Base-by-base conservation (phyloP, 2,329 filamentous ascomycete species). In the Stachybotrys elegans region DNA sequence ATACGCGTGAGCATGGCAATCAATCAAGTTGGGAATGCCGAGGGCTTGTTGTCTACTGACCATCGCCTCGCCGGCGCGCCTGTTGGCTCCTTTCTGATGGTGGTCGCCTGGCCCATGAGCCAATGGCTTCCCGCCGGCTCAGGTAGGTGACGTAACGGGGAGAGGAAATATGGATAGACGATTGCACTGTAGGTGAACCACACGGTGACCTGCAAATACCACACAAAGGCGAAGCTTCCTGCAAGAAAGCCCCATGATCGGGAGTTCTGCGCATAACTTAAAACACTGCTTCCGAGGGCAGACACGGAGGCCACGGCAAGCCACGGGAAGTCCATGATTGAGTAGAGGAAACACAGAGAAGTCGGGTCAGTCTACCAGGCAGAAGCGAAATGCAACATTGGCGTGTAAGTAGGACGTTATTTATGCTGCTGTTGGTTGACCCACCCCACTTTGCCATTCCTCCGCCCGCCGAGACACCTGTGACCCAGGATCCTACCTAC, bases 91-190 rank as follows among this genome's bases (percentile, higher is more conserved):
- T 48, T 50, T 13, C 55, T 29, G 20, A 79, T 73, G 42, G 52
- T 61, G 21, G 50, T 44, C 21, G 63, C 71, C 37, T 79, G 74
- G n/a, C 76, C 76, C 46, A 70, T 63, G 22, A 72, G 60, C 59
- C 66, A 77, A 31, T 70, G 69, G 35, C 62, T 65, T 16, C 59
- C 63, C 2, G 53, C 48, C 0, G 73, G 72, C 34, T 67, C 66
- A 3, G 76, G 76, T 6, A 79, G 58, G 40, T 66, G 61, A 14
- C 70, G 63, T 44, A 79, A 59, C 3, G 74, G 72, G 17, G 76
- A 79, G 50, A 76, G 64, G 51, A 67, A 57, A 22, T 68, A 66
- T 14, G 75, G 75, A 51, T 72, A 78, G 23, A 78, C 55, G 32
- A 76, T 58, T 19, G 72, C 53, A 3, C 51, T 51, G 65, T 69